Evolutionary conservation across 1,139 yeast species (phyloP), one percentile per base, ranked within the genome.

Genomic region (Zygoascus meyerae): DNA sequence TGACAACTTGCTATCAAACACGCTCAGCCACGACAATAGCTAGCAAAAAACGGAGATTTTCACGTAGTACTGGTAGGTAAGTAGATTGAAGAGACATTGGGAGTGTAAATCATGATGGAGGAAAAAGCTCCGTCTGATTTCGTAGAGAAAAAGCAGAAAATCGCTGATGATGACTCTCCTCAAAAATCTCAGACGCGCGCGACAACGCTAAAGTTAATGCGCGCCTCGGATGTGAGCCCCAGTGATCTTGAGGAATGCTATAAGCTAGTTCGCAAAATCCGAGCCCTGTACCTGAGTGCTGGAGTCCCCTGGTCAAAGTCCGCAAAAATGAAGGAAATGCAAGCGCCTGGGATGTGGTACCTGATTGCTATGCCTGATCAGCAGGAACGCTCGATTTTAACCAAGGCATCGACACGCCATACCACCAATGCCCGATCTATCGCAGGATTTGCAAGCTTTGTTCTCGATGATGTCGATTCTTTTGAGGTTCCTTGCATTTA

Each of bases 241-340:
- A 21, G 7, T 21, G 26, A 21, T 21, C 26, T 21, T 21, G 44
- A 47, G 10, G 54, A 52, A 30, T 60, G 66, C 48, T 62, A 59
- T 50, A 42, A 45, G 8, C 54, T 64, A 35, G 63, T 62, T 6
- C 55, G 62, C 2, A 40, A 47, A 32, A 48, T 64, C 29, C 49
- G 57, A 36, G 47, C 54, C 7, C 50, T 61, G 52, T 64, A 64
- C 50, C 49, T 51, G 6, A 60, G 54, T 5, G 51, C 62, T 11
- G 81, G 81, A 0, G 52, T 53, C 33, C 57, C 67, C 14, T 79
- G 84, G 84, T 58, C 63, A 41, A 51, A 50, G 2, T 38, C 38
- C n/a, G 66, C 62, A 7, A 79, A 79, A 56, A 51, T 58, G 12
- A 62, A 54, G 10, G 84, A 79, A 59, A 70, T 78, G 74, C 49